phyloP scores from a whole-genome alignment of 768 basidiomycete species.

The Sarcodon aspratus region DNA sequence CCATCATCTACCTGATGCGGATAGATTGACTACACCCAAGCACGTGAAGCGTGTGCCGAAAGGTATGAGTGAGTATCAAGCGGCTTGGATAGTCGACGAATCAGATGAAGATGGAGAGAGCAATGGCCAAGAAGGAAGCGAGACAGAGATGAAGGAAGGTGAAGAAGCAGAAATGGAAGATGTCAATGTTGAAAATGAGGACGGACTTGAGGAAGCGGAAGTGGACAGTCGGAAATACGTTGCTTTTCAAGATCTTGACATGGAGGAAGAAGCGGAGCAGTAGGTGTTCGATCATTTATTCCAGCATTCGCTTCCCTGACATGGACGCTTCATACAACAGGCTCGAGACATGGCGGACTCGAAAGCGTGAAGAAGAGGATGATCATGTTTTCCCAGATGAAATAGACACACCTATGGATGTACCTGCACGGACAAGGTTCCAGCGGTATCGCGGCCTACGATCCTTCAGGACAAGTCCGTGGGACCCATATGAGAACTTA shows the following conservation, averaged over 20 bases:
- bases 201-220: conserved; percentile 53
- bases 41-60: conserved; percentile 78
- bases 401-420: conserved; percentile 84
- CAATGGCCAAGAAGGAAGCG: conserved; percentile 19
- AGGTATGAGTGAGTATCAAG: conserved; percentile 95
- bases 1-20: conserved; percentile 45
- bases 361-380: conserved; percentile 66
- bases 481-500: conserved; percentile 96
- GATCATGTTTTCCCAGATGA: conserved; percentile 93
- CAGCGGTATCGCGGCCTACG: conserved; percentile 86
- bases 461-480: conserved; percentile 90
- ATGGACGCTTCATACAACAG: conserved; percentile 24
- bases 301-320: conserved; percentile 3
- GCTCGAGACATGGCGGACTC: conserved; percentile 56
- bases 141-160: conserved; percentile 19
- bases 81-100: conserved; percentile 91
- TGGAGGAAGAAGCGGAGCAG: conserved; percentile 83
- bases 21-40: conserved; percentile 66
- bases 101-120: conserved; percentile 35
- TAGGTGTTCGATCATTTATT: conserved; percentile 25
- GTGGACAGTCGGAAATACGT: conserved; percentile 36
- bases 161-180: conserved; percentile 26
- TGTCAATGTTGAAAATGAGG: conserved; percentile 25
- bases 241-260: conserved; percentile 66
- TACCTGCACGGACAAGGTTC: conserved; percentile 72